phyloP scores from a whole-genome alignment of 2,329 filamentous ascomycete genomes.

The Diaporthe batatas region DNA sequence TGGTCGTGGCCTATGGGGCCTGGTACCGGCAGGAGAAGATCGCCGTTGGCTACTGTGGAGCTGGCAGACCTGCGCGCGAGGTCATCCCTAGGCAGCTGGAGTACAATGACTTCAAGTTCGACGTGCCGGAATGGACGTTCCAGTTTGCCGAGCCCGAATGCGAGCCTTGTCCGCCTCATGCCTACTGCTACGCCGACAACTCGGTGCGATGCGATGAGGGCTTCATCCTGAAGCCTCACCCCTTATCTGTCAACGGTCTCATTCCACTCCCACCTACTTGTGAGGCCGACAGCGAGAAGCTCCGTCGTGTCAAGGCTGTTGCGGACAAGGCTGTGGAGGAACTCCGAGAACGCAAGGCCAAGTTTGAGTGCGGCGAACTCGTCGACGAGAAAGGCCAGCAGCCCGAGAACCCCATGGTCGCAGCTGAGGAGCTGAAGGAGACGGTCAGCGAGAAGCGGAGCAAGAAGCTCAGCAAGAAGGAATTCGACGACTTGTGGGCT shows the following conservation, averaged over 20 bases:
- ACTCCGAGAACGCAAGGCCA: slow-evolving; percentile 85
- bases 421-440: slow-evolving; percentile 82
- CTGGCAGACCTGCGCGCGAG: slow-evolving; percentile 74
- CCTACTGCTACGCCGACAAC: slow-evolving; percentile 86
- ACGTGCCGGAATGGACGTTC: slow-evolving; percentile 80
- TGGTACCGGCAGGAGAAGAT: slow-evolving; percentile 97
- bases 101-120: slow-evolving; percentile 53
- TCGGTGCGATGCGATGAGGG: slow-evolving; percentile 85
- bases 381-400: slow-evolving; percentile 71
- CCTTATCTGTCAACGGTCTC: slow-evolving; percentile 83
- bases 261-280: slow-evolving; percentile 91
- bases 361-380: slow-evolving; percentile 89
- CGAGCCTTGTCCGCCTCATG: slow-evolving; percentile 90
- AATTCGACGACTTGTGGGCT: slow-evolving; percentile 91
- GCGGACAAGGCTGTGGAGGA: slow-evolving; percentile 90
- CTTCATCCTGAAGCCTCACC: slow-evolving; percentile 88
- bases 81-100: slow-evolving; percentile 65
- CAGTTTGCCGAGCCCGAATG: slow-evolving; percentile 82
- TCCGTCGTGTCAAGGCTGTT: slow-evolving; percentile 85
- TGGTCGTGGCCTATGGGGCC: slow-evolving; percentile 78
- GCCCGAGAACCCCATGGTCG: slow-evolving; percentile 69
- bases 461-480: slow-evolving; percentile 85
- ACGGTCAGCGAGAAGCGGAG: slow-evolving; percentile 81
- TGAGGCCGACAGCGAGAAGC: slow-evolving; percentile 94
- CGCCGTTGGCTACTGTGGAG: slow-evolving; percentile 94